Conservation (phyloP, 2,329 filamentous ascomycete species). For the Venturia pyrina region DNA sequence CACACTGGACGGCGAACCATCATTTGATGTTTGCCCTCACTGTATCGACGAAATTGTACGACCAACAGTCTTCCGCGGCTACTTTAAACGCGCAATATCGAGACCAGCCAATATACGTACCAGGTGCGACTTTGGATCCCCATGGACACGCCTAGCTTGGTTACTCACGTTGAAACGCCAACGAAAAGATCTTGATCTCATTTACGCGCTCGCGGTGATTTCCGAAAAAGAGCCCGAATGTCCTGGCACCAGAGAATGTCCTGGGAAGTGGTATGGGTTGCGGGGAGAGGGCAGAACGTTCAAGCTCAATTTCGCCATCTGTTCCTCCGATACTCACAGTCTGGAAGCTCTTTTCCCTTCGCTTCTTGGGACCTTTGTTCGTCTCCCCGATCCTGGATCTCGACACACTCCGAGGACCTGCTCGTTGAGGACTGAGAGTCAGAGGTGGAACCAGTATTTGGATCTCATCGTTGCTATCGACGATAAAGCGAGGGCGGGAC, state of each 20-base stretch:
- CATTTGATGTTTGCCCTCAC: constrained; percentile 71
- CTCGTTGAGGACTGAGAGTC: constrained; percentile 54
- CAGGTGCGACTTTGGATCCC: constrained; percentile 68
- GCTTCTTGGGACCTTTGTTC: constrained; percentile 55
- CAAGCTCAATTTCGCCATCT: constrained; percentile 63
- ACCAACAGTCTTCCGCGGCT: constrained; percentile 54
- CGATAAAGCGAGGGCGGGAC: constrained; percentile 28
- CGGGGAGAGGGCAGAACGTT: constrained; percentile 50
- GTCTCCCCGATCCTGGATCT: constrained; percentile 34
- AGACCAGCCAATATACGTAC: constrained; percentile 49
- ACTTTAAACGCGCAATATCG: constrained; percentile 53
- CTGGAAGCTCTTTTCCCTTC: constrained; percentile 65
- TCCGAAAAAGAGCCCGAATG: constrained; percentile 47
- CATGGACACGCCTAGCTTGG: constrained; percentile 81
- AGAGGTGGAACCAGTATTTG: constrained; percentile 47
- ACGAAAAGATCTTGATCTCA: constrained; percentile 53
- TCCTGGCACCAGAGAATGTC: constrained; percentile 44
- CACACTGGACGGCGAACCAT: constrained; percentile 58
- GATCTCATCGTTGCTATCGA: constrained; percentile 47
- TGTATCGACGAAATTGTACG: constrained; percentile 66
- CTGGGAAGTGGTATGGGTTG: constrained; percentile 66
- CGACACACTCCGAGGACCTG: constrained; percentile 41
- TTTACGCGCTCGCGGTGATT: constrained; percentile 59
- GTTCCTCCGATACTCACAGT: constrained; percentile 61
- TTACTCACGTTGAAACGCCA: constrained; percentile 65